Percentiles rank a stretch among this genome's conserved stretches.
phyloP scores from a whole-genome alignment of 371 early-diverging fungal genomes.

The Choanephora cucurbitarum region DNA sequence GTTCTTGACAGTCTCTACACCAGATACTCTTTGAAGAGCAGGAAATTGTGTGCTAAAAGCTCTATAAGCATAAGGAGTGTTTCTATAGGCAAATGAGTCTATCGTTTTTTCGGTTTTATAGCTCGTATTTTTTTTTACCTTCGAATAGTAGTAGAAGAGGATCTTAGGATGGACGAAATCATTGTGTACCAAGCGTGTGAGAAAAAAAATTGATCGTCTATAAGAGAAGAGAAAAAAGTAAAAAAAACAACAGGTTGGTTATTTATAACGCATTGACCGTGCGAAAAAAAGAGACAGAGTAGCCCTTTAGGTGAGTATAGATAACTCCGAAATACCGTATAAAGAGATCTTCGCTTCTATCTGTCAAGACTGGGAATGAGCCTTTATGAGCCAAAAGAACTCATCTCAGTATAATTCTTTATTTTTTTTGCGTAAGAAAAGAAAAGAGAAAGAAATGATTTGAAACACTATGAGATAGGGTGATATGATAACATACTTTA shows the following conservation, averaged over 20 bases:
- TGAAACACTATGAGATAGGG: no score
- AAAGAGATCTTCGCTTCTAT: no score
- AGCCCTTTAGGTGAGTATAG: no score
- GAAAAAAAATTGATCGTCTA: background rate
- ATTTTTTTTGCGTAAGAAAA: no score
- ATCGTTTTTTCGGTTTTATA: background rate
- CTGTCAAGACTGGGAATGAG: no score
- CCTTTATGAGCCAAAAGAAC: no score
- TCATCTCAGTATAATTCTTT: no score
- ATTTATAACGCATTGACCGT: conserved; percentile 15
- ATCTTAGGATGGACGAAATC: conserved; percentile 15
- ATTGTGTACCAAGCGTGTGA: conserved; percentile 3
- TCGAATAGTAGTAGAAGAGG: conserved; percentile 15
- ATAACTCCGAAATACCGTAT: no score
- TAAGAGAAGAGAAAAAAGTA: conserved; percentile 8
- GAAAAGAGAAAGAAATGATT: no score
- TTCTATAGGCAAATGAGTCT: conserved; percentile 1
- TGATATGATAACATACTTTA: no score
- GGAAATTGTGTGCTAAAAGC: conserved; percentile 46
- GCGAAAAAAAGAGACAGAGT: no score
- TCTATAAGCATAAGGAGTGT: conserved; percentile 25
- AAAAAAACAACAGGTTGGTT: background rate
- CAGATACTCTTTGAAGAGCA: conserved; percentile 36
- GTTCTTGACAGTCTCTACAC: conserved; percentile 68
- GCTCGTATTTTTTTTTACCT: conserved; percentile 9